phyloP scores from a whole-genome alignment of 371 early-diverging fungal species.

The Mortierella sp. region DNA sequence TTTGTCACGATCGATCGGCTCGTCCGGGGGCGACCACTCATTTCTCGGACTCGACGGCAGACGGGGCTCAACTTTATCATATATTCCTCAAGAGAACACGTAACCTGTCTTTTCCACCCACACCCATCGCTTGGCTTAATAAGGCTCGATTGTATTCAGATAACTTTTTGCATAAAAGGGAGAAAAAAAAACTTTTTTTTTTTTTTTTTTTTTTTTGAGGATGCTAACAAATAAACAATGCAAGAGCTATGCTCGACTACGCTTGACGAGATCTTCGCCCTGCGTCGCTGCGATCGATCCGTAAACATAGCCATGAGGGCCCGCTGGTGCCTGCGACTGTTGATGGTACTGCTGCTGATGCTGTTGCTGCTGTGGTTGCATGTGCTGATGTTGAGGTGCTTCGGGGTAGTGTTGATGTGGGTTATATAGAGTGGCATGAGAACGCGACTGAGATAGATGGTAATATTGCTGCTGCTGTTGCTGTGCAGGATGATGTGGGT shows the following conservation, averaged over 20 bases:
- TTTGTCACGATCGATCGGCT: no score
- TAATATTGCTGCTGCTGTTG: constrained; percentile 4
- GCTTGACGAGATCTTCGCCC: not conserved
- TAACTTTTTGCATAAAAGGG: no score
- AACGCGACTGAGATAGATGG: not conserved
- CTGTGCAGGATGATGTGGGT: not conserved
- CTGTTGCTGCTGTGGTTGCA: not conserved
- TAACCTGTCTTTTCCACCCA: no score
- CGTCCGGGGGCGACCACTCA: no score
- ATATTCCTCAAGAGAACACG: no score
- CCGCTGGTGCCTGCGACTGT: not conserved
- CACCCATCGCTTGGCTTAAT: not conserved
- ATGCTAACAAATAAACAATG: no score
- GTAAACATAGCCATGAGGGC: not conserved
- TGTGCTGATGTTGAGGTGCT: not conserved
- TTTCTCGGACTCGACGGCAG: no score
- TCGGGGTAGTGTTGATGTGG: constrained; percentile 2
- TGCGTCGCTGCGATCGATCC: not conserved
- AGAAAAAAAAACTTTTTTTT: no score
- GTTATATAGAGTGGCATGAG: not conserved
- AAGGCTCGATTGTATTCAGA: not conserved
- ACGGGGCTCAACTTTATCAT: no score
- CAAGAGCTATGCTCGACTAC: not conserved
- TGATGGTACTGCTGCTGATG: not conserved
- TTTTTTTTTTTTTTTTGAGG: no score